Evolutionary conservation across 192 early-diverging fungal species (phyloP), one percentile per base, ranked within the genome.

Genomic region (Coemansia nantahalensis): DNA sequence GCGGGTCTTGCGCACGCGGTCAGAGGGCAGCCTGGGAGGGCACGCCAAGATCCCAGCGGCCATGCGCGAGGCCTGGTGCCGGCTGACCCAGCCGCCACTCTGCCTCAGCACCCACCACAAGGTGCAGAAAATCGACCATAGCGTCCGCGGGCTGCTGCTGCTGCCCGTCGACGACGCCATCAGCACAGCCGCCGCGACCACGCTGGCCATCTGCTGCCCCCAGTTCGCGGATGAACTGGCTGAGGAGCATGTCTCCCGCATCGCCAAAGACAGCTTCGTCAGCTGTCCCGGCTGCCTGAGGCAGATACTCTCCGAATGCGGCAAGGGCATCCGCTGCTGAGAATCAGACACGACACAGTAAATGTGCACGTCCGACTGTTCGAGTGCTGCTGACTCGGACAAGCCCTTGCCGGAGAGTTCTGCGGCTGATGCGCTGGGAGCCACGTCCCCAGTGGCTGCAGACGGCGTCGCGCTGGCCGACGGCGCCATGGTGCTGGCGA

Each of bases 331-430:
- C 71, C 71, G 71, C 71, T 75, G 71, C 71, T 75, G 71, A 66
- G 71, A 75, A 75, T 67, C 71, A 56, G 64, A 48, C 64, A 34
- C 33, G 2, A 59, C 67, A 70, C 67, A 56, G 33, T 48, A 57
- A 56, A 60, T 56, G 51, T 67, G 71, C 33, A 47, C 40, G 64
- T 53, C 64, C 64, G 71, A 75, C 64, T 75, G 71, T 66, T 56
- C 71, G 71, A 75, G 71, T 75, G 49, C 71, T 75, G 71, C 71
- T 67, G 71, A 75, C 71, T 75, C 71, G 71, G 71, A 75, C 71
- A 75, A 75, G 71, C 64, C 71, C 64, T 75, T 75, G 64, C 65
- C 55, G 44, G 71, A 58, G 56, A 63, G 55, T 31, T 66, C 64
- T 55, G 64, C 37, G 45, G 51, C 48, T 49, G 68, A 61, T 59